Percentiles rank a stretch among this genome's conserved stretches.
Evolutionary conservation across 2,329 filamentous ascomycete genomes (phyloP).

Genomic region (Colletotrichum sp.): DNA sequence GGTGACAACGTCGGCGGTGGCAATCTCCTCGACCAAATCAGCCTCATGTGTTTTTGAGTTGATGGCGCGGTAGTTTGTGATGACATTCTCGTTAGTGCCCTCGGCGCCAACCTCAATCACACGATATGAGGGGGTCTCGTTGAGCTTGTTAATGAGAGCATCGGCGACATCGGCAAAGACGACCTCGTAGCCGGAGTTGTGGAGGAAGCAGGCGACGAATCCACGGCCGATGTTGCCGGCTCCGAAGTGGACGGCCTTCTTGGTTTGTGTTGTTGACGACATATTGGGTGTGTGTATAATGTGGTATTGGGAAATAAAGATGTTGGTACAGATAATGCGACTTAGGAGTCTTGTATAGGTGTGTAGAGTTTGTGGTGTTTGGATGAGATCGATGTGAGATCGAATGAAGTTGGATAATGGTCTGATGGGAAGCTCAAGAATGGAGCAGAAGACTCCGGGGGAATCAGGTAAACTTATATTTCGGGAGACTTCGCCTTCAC

Average conservation of each 20-base stretch:
- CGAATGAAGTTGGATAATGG: background rate
- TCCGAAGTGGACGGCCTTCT: constrained; percentile 84
- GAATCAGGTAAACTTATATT: constrained; percentile 11
- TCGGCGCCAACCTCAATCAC: constrained; percentile 92
- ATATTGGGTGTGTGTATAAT: constrained; percentile 37
- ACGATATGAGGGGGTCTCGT: constrained; percentile 78
- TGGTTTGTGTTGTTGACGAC: constrained; percentile 36
- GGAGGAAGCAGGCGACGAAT: constrained; percentile 89
- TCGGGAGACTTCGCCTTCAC: constrained; percentile 8
- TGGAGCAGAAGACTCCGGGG: fast-evolving
- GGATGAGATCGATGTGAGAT: background rate
- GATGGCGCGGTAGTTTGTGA: constrained; percentile 96
- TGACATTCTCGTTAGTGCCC: constrained; percentile 79
- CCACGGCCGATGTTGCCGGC: constrained; percentile 86
- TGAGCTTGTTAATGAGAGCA: constrained; percentile 78
- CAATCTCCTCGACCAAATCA: constrained; percentile 83
- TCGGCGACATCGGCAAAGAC: constrained; percentile 96
- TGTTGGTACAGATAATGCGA: background rate
- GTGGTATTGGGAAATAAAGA: background rate
- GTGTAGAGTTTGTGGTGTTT: background rate
- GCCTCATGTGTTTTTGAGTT: constrained; percentile 88
- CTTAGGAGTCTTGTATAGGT: background rate
- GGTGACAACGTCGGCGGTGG: constrained; percentile 87
- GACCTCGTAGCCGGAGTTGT: constrained; percentile 94
- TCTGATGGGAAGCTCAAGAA: background rate